These are phyloP conservation scores for Ceratobasidium sp. DNA, from an alignment of 1,284 basidiomycete genomes.

Conservation along the genomic window DNA sequence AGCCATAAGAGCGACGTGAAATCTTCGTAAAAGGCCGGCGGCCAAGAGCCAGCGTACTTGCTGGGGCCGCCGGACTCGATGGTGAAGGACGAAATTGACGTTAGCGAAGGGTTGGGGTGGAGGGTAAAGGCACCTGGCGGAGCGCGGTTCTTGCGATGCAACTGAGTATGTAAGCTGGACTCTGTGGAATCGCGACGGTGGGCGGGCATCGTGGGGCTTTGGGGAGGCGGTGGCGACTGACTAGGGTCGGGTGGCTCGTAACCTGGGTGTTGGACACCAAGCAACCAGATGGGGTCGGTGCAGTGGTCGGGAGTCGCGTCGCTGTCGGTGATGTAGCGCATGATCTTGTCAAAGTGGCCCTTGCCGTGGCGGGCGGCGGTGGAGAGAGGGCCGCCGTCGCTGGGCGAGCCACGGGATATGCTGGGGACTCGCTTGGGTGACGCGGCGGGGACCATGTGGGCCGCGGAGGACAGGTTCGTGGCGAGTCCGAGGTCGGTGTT, in stretches of 20 bases:
- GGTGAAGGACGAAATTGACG: constrained; percentile 51
- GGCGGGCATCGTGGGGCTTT: constrained; percentile 39
- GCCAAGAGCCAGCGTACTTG: constrained; percentile 64
- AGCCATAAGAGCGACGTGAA: constrained; percentile 91
- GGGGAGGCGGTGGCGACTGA: constrained; percentile 48
- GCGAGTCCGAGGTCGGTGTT: constrained; percentile 41
- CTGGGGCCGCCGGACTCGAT: constrained; percentile 51
- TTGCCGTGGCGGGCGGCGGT: constrained; percentile 75
- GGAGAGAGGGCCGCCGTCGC: constrained; percentile 60
- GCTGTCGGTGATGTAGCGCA: constrained; percentile 85
- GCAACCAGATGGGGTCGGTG: constrained; percentile 83
- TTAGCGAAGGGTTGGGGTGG: constrained; percentile 52
- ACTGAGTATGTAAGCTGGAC: constrained; percentile 55
- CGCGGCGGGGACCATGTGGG: constrained; percentile 29
- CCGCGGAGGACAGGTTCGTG: constrained; percentile 17
- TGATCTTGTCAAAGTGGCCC: constrained; percentile 79
- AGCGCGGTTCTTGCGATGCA: constrained; percentile 58
- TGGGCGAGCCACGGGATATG: constrained; percentile 27
- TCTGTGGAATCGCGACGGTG: constrained; percentile 53
- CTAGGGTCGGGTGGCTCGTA: constrained; percentile 66
- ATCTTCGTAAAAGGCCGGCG: constrained; percentile 87
- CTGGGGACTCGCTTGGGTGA: constrained; percentile 27
- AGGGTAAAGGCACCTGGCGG: constrained; percentile 48
- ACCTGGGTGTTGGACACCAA: constrained; percentile 82
- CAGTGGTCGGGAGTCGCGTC: constrained; percentile 86